Percentiles rank a stretch among this genome's conserved stretches.
These are phyloP conservation scores for Anisodus acutangulus DNA, from an alignment of 257 asterid genomes.

Conservation along the genomic window DNA sequence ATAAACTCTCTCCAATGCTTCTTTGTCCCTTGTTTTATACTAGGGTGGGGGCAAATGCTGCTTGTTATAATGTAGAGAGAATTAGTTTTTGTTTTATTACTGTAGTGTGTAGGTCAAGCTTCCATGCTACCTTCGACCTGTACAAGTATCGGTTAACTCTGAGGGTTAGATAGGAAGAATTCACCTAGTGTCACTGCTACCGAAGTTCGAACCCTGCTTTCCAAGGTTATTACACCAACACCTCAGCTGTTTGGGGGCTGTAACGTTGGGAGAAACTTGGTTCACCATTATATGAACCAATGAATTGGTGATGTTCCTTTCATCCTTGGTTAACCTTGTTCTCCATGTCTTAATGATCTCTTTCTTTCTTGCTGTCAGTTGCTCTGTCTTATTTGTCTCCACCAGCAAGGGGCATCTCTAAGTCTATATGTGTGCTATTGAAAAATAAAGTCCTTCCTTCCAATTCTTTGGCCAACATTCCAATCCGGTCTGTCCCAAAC, in stretches of 20 bases:
- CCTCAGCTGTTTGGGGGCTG: background rate
- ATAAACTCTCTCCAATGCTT: background rate
- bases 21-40: background rate
- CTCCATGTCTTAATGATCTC: background rate
- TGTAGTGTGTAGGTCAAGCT: background rate
- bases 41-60: background rate
- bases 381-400: background rate
- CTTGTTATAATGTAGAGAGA: background rate
- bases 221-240: background rate
- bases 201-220: background rate
- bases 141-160: background rate
- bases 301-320: background rate
- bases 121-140: background rate
- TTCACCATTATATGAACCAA: slow-evolving; percentile 12
- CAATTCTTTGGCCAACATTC: background rate
- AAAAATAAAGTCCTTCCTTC: background rate
- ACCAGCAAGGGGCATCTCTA: slow-evolving; percentile 10
- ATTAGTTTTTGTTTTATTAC: background rate
- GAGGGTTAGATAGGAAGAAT: background rate
- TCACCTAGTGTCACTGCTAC: background rate
- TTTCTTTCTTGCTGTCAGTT: background rate
- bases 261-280: background rate
- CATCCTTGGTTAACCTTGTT: background rate
- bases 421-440: background rate
- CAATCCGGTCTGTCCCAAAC: background rate